Base-by-base conservation (phyloP, 2,329 filamentous ascomycete genomes). In the Neocucurbitaria cava region DNA sequence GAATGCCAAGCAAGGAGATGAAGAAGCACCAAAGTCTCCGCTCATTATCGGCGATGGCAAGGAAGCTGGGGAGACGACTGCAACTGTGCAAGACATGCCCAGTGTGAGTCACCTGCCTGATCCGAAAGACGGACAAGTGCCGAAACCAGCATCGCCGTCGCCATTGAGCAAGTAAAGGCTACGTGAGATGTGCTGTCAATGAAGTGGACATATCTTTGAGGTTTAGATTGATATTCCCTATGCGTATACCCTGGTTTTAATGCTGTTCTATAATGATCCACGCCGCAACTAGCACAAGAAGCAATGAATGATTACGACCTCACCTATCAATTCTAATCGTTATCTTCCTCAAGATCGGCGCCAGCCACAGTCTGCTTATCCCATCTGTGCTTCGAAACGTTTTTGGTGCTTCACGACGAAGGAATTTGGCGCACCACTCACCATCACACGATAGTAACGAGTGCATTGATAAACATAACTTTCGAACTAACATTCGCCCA, bases 91-190 rank as follows among this genome's bases (percentile, higher is more conserved):
- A 15, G 70, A 77, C 55, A 49, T 77, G 58, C 74, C 73, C 1
- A 71, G 71, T 28, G 74, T 77, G 28, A 62, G 65, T 28, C 61
- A 76, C 59, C 56, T 76, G 54, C 74, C 74, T 9, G 70, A 73
- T 26, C 75, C 76, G 21, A 55, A 59, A 11, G 43, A 49, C 5
- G 63, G 61, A 11, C 57, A 61, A 38, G 52, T 61, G 2, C 65
- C 63, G 15, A 33, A 50, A 15, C 41, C 50, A 1, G 61, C 62
- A 3, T 43, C 54, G 44, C 53, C 54, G 52, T 48, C 54, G 5
- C 42, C 47, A 45, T 45, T 49, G 35, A 57, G 49, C 21, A 60
- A 63, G 50, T 68, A 26, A 40, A 9, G 11, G 10, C 20, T n/a
- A 13, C n/a, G 31, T n/a, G 8, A 13, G 15, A 15, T 13, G 31